phyloP scores from a whole-genome alignment of 2,329 filamentous ascomycete genomes.

The Colletotrichum gigasporum region DNA sequence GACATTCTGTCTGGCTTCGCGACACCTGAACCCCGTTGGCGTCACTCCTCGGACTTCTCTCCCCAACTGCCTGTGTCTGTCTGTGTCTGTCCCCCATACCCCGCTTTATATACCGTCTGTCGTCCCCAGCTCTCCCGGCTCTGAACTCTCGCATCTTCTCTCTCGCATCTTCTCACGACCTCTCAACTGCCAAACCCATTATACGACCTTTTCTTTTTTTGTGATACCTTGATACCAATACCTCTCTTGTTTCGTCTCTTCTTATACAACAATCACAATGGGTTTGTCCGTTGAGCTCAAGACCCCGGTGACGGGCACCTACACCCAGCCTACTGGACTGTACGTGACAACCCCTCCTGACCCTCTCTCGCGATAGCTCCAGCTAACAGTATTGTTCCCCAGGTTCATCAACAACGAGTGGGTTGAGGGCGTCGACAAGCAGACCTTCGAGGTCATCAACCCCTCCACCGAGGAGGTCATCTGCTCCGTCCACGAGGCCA shows the following conservation, averaged over 20 bases:
- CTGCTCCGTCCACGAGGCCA: constrained; percentile 82
- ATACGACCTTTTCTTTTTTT: not conserved
- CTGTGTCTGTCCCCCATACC: constrained; percentile 21
- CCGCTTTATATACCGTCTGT: constrained; percentile 32
- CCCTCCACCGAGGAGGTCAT: constrained; percentile 87
- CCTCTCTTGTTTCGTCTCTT: constrained; percentile 17
- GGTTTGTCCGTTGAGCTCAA: constrained; percentile 68
- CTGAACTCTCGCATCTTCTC: not conserved
- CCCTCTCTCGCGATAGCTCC: not conserved
- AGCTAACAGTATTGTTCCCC: constrained; percentile 8
- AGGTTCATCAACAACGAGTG: constrained; percentile 96
- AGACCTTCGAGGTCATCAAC: constrained; percentile 94
- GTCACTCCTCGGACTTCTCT: constrained; percentile 18
- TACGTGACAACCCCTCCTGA: constrained; percentile 47
- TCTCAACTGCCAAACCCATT: not conserved
- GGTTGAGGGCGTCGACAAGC: constrained; percentile 83
- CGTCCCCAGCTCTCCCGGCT: not conserved
- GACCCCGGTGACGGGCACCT: constrained; percentile 71
- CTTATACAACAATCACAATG: constrained; percentile 41
- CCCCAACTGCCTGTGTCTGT: constrained; percentile 13
- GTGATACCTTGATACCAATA: constrained; percentile 26
- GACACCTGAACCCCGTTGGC: constrained; percentile 3
- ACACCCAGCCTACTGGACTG: constrained; percentile 70
- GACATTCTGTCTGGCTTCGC: constrained; percentile 21
- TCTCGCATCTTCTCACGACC: constrained; percentile 10